Evolutionary conservation across 108 stramenopile species (phyloP), one percentile per base, ranked within the genome.

Genomic region (Pinguiococcus pyrenoidosus): DNA sequence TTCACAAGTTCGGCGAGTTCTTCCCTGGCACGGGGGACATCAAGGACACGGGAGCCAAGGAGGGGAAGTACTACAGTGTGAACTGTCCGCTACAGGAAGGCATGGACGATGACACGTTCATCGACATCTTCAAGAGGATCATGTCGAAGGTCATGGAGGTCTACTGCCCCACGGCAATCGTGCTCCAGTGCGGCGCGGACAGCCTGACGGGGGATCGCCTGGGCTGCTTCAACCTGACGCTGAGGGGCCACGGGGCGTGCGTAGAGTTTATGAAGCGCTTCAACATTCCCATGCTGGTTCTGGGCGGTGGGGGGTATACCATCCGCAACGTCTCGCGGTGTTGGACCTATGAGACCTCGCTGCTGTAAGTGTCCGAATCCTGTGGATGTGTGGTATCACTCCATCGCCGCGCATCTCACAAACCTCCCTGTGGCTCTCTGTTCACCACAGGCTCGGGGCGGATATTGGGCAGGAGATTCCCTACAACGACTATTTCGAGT

Each of bases 1-100:
- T 99, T 66, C 98, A 99, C 81, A 96, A 97, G 67, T 99, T 92
- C 68, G 97, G 93, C 8, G 91, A 99, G 47, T 99, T 94, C 73
- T 99, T 99, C 57, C 93, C 97, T 0, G 97, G 94, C 20, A 95
- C 94, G 24, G 97, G 98, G 5, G 85, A 91, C 56, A 80, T 91
- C 45, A 80, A 79, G 49, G 98, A 99, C 62, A 73, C 83, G 23
- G 98, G 98, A 0, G 84, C 81, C 50, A 90, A 84, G 66, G 54
- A 84, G 41, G 98, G 98, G 46, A 87, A 84, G 39, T 79, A 88
- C 32, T 79, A 87, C 59, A 66, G 67, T 8, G 90, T 99, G 37
- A 99, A 99, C 75, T 87, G 89, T 8, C 98, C 98, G 0, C 72
- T 99, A 4, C 80, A 86, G 47, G 73, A 78, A 9, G 98, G 98